Evolutionary conservation across 2,329 filamentous ascomycete species (phyloP), one percentile per base, ranked within the genome.

Genomic region (Triangularia setosa): DNA sequence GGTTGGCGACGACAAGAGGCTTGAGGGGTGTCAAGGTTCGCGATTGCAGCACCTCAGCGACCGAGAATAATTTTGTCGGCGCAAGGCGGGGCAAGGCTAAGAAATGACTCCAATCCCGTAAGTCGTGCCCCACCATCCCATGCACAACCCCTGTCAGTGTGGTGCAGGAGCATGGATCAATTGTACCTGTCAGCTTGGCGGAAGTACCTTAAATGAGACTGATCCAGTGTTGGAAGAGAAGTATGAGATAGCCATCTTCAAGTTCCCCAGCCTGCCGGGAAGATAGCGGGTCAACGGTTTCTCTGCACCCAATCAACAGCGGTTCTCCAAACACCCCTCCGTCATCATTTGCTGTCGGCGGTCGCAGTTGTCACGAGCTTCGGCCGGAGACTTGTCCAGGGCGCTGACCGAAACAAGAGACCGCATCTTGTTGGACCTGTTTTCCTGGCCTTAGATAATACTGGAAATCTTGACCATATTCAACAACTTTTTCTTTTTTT

Each of bases 61-160:
- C 54, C 53, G 60, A 60, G 53, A 67, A 69, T 61, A 69, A 69
- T 67, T 67, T 70, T 69, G 59, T 63, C 35, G 62, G 18, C 59
- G 58, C 35, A 60, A 61, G 69, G 67, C 69, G 69, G 69, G 69
- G 69, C 67, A 65, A 33, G n/a, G 40, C 25, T 30, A 54, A 58
- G 44, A 53, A 58, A 61, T 70, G 69, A 68, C 69, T 67, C 64
- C 68, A 69, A 68, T 60, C 60, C 60, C 52, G 48, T 25, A 35
- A 28, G 23, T 69, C 68, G 69, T 71, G 58, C 69, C 69, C 69
- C 69, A 71, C 69, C 69, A 71, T 63, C 18, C n/a, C 44, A 64
- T 58, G 33, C 53, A 53, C 23, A 9, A n/a, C 30, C 58, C 58
- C 58, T 60, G 58, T n/a, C 9, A 16, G 21, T 24, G 9, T 48